Base-by-base conservation (phyloP, 176 grass and related monocot genomes). In the Hordeum marinum region DNA sequence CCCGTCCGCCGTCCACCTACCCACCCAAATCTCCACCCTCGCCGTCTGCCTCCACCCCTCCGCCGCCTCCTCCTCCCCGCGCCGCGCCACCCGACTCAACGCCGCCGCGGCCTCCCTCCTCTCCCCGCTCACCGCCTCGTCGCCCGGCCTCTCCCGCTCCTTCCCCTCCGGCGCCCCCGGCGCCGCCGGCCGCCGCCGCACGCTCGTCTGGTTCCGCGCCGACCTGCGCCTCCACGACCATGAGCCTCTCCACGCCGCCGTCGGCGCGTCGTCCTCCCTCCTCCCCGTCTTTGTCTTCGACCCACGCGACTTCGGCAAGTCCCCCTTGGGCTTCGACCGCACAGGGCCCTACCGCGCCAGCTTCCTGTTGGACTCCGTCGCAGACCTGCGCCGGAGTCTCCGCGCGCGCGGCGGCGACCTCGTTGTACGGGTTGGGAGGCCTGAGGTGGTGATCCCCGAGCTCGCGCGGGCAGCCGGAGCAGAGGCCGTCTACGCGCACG, bases 191-290 rank as follows among this genome's bases (percentile, higher is more conserved):
- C 89, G 96, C 34, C 87, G 93, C 61, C 89, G 91, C 68, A 87
- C 91, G 58, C 87, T 98, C 70, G 91, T 98, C 4, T 98, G 91
- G 93, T 92, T 98, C 81, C 90, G 93, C 58, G 83, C 84, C 7
- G 96, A 98, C 84, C 90, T 98, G 59, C 91, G 90, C 82, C 85
- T 98, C 73, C 93, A 94, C 3, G 93, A 98, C 88, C 89, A 94
- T 58, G 91, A 96, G 84, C 83, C 86, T 18, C 86, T 96, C 32
- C 77, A 92, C 17, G 72, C 78, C 1, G 88, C 96, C 1, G 81
- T 46, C 8, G 63, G 57, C 24, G 91, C 87, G 26, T 98, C 90
- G 0, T 92, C 94, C 68, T 94, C 91, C 10, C 86, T 96, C 32
- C 86, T 98, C 75, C 93, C 96, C 0, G 90, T 96, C 50, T 98